Evolutionary conservation across 1,139 yeast genomes (phyloP).

Genomic region (Candida tetrigidarum): DNA sequence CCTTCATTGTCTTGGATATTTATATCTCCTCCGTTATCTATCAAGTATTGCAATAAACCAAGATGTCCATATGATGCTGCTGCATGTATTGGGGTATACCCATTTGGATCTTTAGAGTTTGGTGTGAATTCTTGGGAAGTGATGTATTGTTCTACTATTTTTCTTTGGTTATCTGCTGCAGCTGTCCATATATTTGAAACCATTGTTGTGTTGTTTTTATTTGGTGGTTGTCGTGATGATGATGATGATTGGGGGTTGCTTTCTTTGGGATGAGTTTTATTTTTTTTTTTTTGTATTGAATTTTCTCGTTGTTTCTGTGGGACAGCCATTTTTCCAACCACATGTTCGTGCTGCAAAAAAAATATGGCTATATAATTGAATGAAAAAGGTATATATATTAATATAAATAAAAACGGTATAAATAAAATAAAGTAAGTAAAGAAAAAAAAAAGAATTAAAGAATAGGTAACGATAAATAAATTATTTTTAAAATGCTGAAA

Average conservation of each 20-base stretch:
- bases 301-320: not conserved
- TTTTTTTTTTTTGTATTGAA: not conserved
- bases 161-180: constrained; percentile 80
- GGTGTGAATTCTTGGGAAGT: constrained; percentile 58
- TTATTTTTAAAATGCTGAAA: not conserved
- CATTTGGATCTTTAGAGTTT: constrained; percentile 84
- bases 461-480: not conserved
- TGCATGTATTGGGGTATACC: constrained; percentile 96
- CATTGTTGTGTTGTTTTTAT: constrained; percentile 30
- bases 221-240: not conserved
- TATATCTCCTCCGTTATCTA: constrained; percentile 72
- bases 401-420: not conserved
- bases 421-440: not conserved
- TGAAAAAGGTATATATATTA: constrained; percentile 1
- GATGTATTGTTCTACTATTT: constrained; percentile 60
- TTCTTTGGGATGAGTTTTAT: not conserved
- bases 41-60: constrained; percentile 63
- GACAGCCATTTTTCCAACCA: too few species aligned
- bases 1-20: constrained; percentile 88
- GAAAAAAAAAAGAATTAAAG: not conserved
- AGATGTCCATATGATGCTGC: constrained; percentile 91
- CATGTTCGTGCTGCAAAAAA: constrained; percentile 6
- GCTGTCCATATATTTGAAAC: constrained; percentile 89
- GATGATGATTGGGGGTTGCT: constrained; percentile 1
- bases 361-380: too few species aligned